Conservation (phyloP, 1,139 yeast genomes). For the Meyerozyma guilliermondii region DNA sequence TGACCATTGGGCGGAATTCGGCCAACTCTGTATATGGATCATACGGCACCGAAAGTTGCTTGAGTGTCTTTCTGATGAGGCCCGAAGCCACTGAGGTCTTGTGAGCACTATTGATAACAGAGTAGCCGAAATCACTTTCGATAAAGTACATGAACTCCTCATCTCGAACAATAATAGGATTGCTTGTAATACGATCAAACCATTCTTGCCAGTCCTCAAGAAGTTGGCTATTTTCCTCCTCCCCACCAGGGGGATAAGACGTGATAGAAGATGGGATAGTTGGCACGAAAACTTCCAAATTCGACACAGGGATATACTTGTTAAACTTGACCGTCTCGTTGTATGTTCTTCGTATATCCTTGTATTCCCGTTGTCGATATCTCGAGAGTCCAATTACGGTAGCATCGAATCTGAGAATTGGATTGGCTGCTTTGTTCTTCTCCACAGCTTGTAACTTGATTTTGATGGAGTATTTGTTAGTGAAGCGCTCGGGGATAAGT, state of each 20-base stretch:
- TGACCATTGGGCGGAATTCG: conserved; percentile 79
- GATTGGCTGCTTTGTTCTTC: conserved; percentile 38
- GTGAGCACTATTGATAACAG: conserved; percentile 55
- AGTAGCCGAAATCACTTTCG: conserved; percentile 82
- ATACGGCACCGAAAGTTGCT: conserved; percentile 87
- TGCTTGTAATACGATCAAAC: conserved; percentile 70
- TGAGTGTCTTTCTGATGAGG: conserved; percentile 77
- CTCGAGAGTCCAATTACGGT: conserved; percentile 54
- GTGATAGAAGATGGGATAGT: conserved; percentile 73
- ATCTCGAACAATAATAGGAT: conserved; percentile 77
- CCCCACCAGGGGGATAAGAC: conserved; percentile 76
- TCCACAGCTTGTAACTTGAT: conserved; percentile 32
- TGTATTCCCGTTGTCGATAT: conserved; percentile 66
- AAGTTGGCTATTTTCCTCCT: conserved; percentile 67
- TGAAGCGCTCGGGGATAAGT: conserved; percentile 49
- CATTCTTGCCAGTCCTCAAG: conserved; percentile 69
- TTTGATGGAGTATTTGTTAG: conserved; percentile 25
- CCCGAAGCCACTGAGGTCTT: conserved; percentile 73
- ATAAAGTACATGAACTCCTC: conserved; percentile 86
- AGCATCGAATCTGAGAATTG: conserved; percentile 42
- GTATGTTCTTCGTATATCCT: conserved; percentile 76
- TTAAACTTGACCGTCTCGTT: conserved; percentile 73
- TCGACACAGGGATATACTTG: conserved; percentile 71
- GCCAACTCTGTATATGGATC: conserved; percentile 82
- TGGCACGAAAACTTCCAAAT: conserved; percentile 92